Conservation (phyloP, 2,329 filamentous ascomycete species). For the Raffaelea ambrosiae region DNA sequence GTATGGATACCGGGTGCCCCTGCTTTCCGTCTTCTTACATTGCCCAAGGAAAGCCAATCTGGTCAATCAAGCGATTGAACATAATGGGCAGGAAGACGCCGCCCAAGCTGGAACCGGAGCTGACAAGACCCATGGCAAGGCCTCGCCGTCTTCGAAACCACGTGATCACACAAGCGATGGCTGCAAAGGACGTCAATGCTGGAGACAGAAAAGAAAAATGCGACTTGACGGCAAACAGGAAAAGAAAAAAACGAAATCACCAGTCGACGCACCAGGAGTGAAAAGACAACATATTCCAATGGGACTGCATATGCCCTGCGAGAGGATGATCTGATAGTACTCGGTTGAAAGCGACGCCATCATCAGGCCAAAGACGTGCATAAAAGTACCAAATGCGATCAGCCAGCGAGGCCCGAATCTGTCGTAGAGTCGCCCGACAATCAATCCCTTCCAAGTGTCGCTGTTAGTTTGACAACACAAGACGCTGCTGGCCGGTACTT, state of each 20-base stretch:
- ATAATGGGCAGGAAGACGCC: conserved; percentile 22
- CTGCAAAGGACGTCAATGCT: too few species aligned
- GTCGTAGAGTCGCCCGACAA: conserved; percentile 52
- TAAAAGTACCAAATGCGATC: conserved; percentile 35
- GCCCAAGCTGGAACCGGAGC: conserved; percentile 17
- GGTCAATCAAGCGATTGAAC: conserved; percentile 15
- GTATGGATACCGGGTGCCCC: too few species aligned
- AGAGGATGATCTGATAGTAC: conserved; percentile 23
- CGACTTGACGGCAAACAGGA: too few species aligned
- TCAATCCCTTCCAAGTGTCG: conserved; percentile 41
- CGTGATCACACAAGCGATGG: conserved; percentile 12
- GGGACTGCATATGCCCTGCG: conserved; percentile 15
- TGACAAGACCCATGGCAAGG: conserved; percentile 15
- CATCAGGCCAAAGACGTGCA: conserved; percentile 50
- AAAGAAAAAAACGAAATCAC: too few species aligned
- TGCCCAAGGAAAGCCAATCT: conserved; percentile 20
- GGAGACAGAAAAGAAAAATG: too few species aligned
- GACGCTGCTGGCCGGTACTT: too few species aligned
- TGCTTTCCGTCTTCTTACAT: too few species aligned
- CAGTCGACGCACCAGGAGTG: too few species aligned
- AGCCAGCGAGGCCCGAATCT: conserved; percentile 47
- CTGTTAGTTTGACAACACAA: too few species aligned
- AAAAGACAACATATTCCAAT: conserved; percentile 14
- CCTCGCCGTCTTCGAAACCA: conserved; percentile 17
- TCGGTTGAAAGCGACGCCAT: conserved; percentile 38